Percentiles rank a stretch among this genome's conserved stretches.
Evolutionary conservation across 164 flowering plant genomes (phyloP).

Genomic region (Vitis amurensis): DNA sequence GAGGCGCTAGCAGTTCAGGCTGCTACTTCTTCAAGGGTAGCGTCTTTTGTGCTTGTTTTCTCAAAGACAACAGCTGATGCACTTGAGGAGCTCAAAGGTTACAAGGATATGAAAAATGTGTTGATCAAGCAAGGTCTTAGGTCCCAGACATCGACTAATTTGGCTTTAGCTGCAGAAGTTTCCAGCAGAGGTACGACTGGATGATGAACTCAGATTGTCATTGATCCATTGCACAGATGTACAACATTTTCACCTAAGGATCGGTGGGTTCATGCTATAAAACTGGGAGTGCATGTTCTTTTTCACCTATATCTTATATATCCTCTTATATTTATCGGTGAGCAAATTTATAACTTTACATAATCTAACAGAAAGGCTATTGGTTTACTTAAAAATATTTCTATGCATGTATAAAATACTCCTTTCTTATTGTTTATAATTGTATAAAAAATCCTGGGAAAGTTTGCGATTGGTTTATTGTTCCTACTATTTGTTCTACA

Average conservation of each 20-base stretch:
- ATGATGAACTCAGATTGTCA: slow-evolving; percentile 2
- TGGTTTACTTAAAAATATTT: not conserved
- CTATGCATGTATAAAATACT: not conserved
- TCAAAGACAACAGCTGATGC: slow-evolving; percentile 78
- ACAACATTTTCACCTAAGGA: slow-evolving; percentile 5
- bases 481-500: too few species aligned
- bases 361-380: not conserved
- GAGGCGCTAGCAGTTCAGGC: slow-evolving; percentile 15
- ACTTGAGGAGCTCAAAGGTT: slow-evolving; percentile 69
- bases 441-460: not conserved
- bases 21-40: slow-evolving; percentile 21
- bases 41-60: slow-evolving; percentile 36
- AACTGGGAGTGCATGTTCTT: not conserved
- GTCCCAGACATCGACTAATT: slow-evolving; percentile 18
- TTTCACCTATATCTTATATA: not conserved
- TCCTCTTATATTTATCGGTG: not conserved
- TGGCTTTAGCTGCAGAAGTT: slow-evolving; percentile 7
- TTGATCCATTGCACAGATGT: slow-evolving; percentile 6
- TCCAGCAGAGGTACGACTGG: not conserved
- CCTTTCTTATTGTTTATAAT: not conserved
- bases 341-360: not conserved
- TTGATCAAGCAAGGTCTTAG: slow-evolving; percentile 45
- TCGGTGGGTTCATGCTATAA: slow-evolving; percentile 5
- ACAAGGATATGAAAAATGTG: slow-evolving; percentile 54
- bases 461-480: too few species aligned